Evolutionary conservation across 2,329 filamentous ascomycete species (phyloP).

Genomic region (Endoconidiophora laricicola): DNA sequence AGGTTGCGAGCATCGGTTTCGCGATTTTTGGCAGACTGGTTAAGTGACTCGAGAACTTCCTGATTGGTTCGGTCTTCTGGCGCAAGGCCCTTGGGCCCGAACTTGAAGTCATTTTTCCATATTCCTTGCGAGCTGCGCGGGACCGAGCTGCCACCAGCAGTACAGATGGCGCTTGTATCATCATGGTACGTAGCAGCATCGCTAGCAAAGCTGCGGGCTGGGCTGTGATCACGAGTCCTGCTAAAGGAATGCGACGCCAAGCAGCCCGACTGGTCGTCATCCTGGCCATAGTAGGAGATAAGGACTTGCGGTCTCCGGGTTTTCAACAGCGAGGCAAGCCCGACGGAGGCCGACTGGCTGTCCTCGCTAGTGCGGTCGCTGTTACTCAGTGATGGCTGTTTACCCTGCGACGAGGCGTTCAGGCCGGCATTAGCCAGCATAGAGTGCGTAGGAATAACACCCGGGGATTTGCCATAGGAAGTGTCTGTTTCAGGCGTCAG

Average conservation of each 20-base stretch:
- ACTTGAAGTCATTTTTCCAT: background rate
- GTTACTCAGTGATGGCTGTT: background rate
- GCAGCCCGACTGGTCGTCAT: background rate
- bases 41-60: slow-evolving; percentile 26
- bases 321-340: background rate
- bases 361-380: slow-evolving; percentile 1
- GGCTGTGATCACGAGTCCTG: background rate
- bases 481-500: slow-evolving; percentile 6
- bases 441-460: background rate
- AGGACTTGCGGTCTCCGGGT: background rate
- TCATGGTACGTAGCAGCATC: slow-evolving; percentile 8
- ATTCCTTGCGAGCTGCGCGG: background rate
- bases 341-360: background rate
- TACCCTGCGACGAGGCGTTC: background rate
- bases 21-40: slow-evolving; percentile 29
- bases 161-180: slow-evolving; percentile 6
- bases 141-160: background rate
- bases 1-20: slow-evolving; percentile 30
- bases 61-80: slow-evolving; percentile 1
- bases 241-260: background rate
- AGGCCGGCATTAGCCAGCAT: no score
- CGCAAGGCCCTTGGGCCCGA: slow-evolving; percentile 1
- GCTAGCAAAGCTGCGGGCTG: slow-evolving; percentile 7
- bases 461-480: slow-evolving; percentile 1
- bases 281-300: background rate